These are phyloP conservation scores for Xylaria castorea DNA, from an alignment of 495 filamentous ascomycete species.

Conservation along the genomic window DNA sequence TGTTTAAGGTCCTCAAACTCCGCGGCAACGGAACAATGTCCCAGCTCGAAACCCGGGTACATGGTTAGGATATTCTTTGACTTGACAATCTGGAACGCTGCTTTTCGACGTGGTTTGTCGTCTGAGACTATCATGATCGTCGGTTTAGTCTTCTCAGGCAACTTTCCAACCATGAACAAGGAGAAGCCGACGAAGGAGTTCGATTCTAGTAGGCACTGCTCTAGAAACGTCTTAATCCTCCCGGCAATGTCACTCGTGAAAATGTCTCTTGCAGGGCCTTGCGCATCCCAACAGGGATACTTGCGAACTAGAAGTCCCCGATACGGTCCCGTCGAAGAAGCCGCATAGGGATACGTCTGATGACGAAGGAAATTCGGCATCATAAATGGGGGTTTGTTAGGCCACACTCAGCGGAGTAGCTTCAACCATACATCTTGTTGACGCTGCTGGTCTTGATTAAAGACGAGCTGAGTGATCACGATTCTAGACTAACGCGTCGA, in stretches of 20 bases:
- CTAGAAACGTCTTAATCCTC: slow-evolving; percentile 18
- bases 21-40: slow-evolving; percentile 21
- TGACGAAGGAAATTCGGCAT: slow-evolving; percentile 15
- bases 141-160: slow-evolving; percentile 24
- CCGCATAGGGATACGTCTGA: slow-evolving; percentile 20
- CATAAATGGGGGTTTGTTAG: background rate
- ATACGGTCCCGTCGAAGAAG: slow-evolving; percentile 23
- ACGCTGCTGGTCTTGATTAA: background rate
- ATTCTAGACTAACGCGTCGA: background rate
- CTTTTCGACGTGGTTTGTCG: slow-evolving; percentile 18
- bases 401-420: background rate
- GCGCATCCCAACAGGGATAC: slow-evolving; percentile 24
- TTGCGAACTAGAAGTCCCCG: slow-evolving; percentile 21
- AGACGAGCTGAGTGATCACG: background rate
- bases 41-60: slow-evolving; percentile 22
- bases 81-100: slow-evolving; percentile 16
- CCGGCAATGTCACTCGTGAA: slow-evolving; percentile 18
- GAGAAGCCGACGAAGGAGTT: slow-evolving; percentile 25
- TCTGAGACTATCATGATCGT: slow-evolving; percentile 25
- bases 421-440: background rate
- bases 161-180: slow-evolving; percentile 25
- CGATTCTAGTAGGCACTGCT: slow-evolving; percentile 23
- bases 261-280: slow-evolving; percentile 14
- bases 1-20: slow-evolving; percentile 25
- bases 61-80: background rate